Conservation (phyloP, 306 rosid species). For the Begonia loranthoides region DNA sequence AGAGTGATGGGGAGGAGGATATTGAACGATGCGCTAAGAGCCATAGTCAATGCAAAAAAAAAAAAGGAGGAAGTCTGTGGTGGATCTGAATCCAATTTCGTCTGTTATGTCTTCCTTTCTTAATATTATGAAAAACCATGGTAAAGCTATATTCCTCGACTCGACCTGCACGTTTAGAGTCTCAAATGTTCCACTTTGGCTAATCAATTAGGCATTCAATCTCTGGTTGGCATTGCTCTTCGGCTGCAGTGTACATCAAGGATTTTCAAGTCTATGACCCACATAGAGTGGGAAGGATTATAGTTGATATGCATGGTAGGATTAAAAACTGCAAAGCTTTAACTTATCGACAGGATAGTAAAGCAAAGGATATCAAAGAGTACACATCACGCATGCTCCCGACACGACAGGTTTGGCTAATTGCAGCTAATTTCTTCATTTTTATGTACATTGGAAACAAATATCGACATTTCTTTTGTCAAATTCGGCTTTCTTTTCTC, state of each 20-base stretch:
- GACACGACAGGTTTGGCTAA: constrained; percentile 56
- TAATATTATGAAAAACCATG: constrained; percentile 66
- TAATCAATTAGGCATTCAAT: too few relatives aligned
- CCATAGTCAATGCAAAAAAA: constrained; percentile 76
- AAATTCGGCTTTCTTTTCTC: constrained; percentile 6
- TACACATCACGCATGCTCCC: constrained; percentile 55
- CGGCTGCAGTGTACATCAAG: constrained; percentile 54
- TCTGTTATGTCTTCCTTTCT: constrained; percentile 72
- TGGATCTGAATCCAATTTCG: constrained; percentile 64
- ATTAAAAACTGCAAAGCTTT: constrained; percentile 64
- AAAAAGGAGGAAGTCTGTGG: constrained; percentile 55
- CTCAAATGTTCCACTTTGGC: not conserved
- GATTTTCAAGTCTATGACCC: constrained; percentile 71
- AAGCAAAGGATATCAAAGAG: constrained; percentile 58
- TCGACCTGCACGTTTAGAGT: not conserved
- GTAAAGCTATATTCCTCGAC: constrained; percentile 18
- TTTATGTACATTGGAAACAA: too few relatives aligned
- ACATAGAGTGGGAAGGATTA: constrained; percentile 81
- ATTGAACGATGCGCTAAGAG: constrained; percentile 61
- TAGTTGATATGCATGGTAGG: constrained; percentile 88
- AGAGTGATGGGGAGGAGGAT: constrained; percentile 67
- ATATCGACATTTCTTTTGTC: too few relatives aligned
- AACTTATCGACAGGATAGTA: constrained; percentile 57
- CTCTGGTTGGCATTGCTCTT: constrained; percentile 1
- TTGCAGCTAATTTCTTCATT: not conserved